Base-by-base conservation (phyloP, 2,329 filamentous ascomycete genomes). In the Ophiostoma sp. region DNA sequence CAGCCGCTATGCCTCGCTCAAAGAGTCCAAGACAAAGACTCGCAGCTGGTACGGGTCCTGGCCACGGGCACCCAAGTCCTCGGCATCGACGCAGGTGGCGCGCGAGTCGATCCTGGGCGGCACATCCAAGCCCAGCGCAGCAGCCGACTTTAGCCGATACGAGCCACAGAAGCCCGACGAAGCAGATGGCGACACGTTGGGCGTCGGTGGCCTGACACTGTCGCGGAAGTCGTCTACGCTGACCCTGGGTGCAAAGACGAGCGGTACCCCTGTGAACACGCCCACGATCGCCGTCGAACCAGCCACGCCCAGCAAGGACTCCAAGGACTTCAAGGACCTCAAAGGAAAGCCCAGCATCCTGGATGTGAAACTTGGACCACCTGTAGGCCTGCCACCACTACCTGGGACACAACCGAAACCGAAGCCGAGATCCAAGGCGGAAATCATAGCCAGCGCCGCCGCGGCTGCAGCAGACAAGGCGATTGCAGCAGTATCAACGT, bases 21-120 rank as follows among this genome's bases (percentile, higher is more conserved):
- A 69, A 20, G 68, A 73, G 1, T 71, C 73, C 3, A 72, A 71
- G 66, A 67, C n/a, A 20, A 73, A 71, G 65, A 68, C 70, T 8
- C 71, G 80, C 67, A 88, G 86, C 76, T 89, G 87, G 87, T 89
- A 89, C 76, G 85, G 86, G 69, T 86, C 87, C 23, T 88, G 85
- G 85, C 84, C 86, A 23, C 81, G 84, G 72, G 76, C 78, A 44
- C 79, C 83, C 39, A 89, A 89, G 75, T 85, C 87, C 7, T 79
- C 81, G 20, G 82, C 87, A 36, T 89, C 86, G 10, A 88, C 84
- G 6, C 85, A 87, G 68, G 79, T 90, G 64, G 86, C 86, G 3
- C 83, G 82, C 73, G 87, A 90, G 76, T 86, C 84, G 15, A 89
- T 89, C 36, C 78, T 86, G 65, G 87, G 86, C 39, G 85, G 83